phyloP scores from a whole-genome alignment of 306 rosid genomes.

The Quercus gilva region DNA sequence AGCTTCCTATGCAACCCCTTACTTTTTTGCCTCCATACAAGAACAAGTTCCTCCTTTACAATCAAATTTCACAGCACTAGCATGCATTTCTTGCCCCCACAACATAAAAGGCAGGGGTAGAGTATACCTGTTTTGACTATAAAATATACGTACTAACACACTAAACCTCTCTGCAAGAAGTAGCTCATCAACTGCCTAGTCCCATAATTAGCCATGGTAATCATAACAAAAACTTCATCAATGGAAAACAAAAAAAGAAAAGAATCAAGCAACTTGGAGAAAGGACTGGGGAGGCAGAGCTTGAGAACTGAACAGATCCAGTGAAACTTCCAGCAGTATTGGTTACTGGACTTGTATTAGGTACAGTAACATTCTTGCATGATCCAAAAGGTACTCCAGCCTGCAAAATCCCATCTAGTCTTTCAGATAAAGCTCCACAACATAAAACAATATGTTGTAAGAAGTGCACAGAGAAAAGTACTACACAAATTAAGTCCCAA shows the following conservation, averaged over 20 bases:
- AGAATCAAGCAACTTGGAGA: conserved; percentile 32
- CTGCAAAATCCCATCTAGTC: conserved; percentile 46
- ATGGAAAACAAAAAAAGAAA: conserved; percentile 39
- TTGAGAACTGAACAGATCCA: conserved; percentile 83
- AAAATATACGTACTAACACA: conserved; percentile 30
- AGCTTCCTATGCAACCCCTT: conserved; percentile 35
- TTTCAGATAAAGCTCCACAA: not conserved
- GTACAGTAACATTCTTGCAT: conserved; percentile 72
- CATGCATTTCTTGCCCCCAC: conserved; percentile 32
- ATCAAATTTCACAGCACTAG: conserved; percentile 33
- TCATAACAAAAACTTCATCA: conserved; percentile 39
- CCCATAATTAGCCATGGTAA: conserved; percentile 23
- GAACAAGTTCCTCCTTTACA: conserved; percentile 19
- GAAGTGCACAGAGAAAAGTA: not conserved
- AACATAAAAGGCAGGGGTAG: conserved; percentile 33
- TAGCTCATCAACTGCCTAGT: conserved; percentile 31
- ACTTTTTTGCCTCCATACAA: conserved; percentile 26
- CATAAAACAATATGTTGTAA: not conserved
- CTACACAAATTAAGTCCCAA: not conserved
- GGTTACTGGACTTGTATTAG: conserved; percentile 50
- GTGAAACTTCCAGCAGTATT: conserved; percentile 72
- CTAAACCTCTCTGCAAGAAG: conserved; percentile 37
- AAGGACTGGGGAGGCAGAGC: conserved; percentile 48
- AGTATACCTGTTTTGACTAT: conserved; percentile 23
- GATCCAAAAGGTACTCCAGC: conserved; percentile 82